Evolutionary conservation across 1,284 basidiomycete genomes (phyloP), one percentile per base, ranked within the genome.

Genomic region (Ceratorhiza oryzae-sativae): DNA sequence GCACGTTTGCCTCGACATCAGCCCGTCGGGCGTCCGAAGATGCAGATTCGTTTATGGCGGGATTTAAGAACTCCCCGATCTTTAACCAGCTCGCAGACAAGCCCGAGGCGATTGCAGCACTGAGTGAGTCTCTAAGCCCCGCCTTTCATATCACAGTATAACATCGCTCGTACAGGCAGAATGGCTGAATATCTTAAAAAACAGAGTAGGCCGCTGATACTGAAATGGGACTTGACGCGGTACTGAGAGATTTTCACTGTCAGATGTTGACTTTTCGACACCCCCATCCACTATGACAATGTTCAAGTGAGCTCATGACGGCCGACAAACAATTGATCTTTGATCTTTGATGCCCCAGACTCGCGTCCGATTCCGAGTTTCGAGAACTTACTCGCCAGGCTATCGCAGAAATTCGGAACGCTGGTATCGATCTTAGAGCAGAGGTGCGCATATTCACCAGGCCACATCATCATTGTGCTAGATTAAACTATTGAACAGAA

Each of bases 281-380:
- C 63, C 63, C 12, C 36, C 39, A 18, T 55, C 48, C 34, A 67
- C 49, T 13, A 55, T 67, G 49, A 67, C 63, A 10, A 5, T 67
- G 36, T 67, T 67, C 49, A 67, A 67, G 63, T 67, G 20, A 18
- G 63, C 42, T 39, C 41, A 12, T n/a, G n/a, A 32, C 18, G 10
- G 8, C 49, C 20, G 30, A 27, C 13, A 25, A 82, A 82, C 9
- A 79, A 80, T 58, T 80, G 80, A 41, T 87, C 86, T 5, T 84
- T 86, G 13, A 81, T 81, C 49, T 41, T 13, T 45, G 27, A 30
- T 32, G 9, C 30, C 15, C 32, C 27, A 86, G 83, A 73, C 79
- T 90, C 42, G 80, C 85, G 23, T 80, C 84, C 71, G 87, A 83
- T 75, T 76, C 84, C 2, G 85, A 86, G 61, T 86, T 90, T 71